A percentile compares a stretch with the other conserved stretches of the same genome.
Evolutionary conservation across 345 rosid species (phyloP).

Genomic region (rapeseed (Brassica napus)): DNA sequence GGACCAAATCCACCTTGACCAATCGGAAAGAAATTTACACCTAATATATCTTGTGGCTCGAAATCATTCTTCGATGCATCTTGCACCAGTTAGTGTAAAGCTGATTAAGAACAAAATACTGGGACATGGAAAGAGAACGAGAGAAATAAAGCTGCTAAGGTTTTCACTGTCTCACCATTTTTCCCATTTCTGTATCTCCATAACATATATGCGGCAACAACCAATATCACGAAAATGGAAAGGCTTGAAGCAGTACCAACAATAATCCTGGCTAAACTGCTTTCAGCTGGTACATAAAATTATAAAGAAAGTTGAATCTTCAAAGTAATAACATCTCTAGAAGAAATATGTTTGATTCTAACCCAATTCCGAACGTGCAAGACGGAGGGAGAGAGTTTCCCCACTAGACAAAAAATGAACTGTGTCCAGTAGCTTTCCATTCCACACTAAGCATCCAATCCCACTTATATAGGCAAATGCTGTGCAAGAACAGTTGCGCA

Average conservation of each 20-base stretch:
- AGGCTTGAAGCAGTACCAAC: constrained; percentile 10
- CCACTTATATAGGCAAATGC: constrained; percentile 38
- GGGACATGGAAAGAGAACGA: neutral
- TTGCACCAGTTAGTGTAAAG: neutral
- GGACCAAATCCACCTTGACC: constrained; percentile 47
- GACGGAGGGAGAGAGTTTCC: constrained; percentile 25
- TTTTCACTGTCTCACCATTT: constrained; percentile 18
- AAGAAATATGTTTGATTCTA: constrained; percentile 15
- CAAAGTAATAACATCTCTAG: neutral
- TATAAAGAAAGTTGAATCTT: constrained; percentile 7
- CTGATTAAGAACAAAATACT: neutral
- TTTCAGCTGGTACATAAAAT: constrained; percentile 14
- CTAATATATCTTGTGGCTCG: constrained; percentile 18
- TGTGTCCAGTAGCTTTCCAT: constrained; percentile 26
- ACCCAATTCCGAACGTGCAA: constrained; percentile 38
- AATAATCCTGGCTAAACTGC: constrained; percentile 21
- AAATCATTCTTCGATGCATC: constrained; percentile 22
- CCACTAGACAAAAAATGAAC: constrained; percentile 28
- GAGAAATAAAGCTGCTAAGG: constrained; percentile 4
- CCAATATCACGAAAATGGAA: constrained; percentile 22
- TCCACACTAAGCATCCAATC: constrained; percentile 40
- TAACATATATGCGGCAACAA: constrained; percentile 1
- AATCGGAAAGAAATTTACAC: constrained; percentile 26
- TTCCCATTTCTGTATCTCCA: constrained; percentile 15
- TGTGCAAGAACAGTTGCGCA: constrained; percentile 37